Evolutionary conservation across 495 filamentous ascomycete genomes (phyloP), one percentile per base, ranked within the genome.

Genomic region (Penicillium simplicissimum): DNA sequence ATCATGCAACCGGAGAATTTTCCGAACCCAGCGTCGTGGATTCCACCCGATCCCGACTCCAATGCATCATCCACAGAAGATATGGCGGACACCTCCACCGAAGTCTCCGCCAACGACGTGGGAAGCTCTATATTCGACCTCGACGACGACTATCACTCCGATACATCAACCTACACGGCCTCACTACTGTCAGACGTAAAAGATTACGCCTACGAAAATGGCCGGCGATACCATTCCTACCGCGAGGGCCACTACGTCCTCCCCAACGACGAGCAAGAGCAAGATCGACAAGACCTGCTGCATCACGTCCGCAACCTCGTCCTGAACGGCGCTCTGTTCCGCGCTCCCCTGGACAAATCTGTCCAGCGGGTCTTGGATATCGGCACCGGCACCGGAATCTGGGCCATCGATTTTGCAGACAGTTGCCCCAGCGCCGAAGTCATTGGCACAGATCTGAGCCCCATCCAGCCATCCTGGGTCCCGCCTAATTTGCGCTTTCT

Each of bases 181-280:
- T 71, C 69, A 2, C 47, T 71, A 7, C 59, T 71, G 5, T 71
- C 69, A 5, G 62, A 66, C 23, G 67, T 69, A 23, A 63, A 70
- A 47, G 58, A 70, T 53, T 70, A 67, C 35, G 40, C 62, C 8
- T 71, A 71, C 34, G 69, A 91, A 67, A 90, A 91, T 65, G 88
- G 88, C 19, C 75, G 88, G 43, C 78, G 88, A 45, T 91, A 91
- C 67, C 87, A 90, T 64, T 79, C 79, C 57, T 90, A 88, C 64
- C 76, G 84, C 40, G 84, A 88, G 66, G 88, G 88, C 25, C 69
- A 74, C 23, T 89, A 89, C 62, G 78, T 85, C 40, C 83, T 90
- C 55, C 75, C 75, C n/a, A 75, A 76, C 47, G 75, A 77, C 55
- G 75, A 77, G 8, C 59, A 68, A 52, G 72, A 77, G 57, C 70